Evolutionary conservation across 148 eudicot genomes (phyloP).

Genomic region (Persicaria maculosa): DNA sequence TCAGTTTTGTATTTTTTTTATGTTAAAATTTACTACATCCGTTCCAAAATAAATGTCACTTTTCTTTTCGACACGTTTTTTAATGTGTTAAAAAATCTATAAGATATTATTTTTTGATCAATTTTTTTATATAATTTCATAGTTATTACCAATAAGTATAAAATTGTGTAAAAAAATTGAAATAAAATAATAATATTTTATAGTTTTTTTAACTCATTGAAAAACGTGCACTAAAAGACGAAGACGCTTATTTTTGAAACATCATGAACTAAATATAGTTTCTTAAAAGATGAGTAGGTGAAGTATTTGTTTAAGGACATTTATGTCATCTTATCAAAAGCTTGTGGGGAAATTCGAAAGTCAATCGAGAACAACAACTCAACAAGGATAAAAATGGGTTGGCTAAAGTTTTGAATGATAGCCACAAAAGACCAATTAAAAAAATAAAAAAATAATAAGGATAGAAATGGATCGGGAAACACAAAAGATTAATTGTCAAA

Average conservation of each 20-base stretch:
- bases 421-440: background rate
- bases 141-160: too few relatives aligned
- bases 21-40: background rate
- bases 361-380: background rate
- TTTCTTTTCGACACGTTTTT: too few relatives aligned
- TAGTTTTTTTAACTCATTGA: too few relatives aligned
- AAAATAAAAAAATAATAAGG: background rate
- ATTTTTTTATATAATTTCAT: too few relatives aligned
- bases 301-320: background rate
- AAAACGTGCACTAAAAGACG: background rate
- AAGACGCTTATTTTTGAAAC: background rate
- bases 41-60: too few relatives aligned
- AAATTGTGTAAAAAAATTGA: too few relatives aligned
- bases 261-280: background rate
- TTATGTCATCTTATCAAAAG: background rate
- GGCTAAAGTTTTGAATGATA: background rate
- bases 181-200: too few relatives aligned
- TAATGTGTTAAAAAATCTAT: too few relatives aligned
- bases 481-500: constrained; percentile 12
- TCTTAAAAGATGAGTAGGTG: background rate
- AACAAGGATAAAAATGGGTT: background rate
- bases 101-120: too few relatives aligned
- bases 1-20: background rate
- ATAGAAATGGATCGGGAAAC: background rate
- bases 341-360: background rate